Percentiles rank a stretch among this genome's conserved stretches.
Conservation (phyloP, 2,329 filamentous ascomycete species). For the Trichophyton simii region DNA sequence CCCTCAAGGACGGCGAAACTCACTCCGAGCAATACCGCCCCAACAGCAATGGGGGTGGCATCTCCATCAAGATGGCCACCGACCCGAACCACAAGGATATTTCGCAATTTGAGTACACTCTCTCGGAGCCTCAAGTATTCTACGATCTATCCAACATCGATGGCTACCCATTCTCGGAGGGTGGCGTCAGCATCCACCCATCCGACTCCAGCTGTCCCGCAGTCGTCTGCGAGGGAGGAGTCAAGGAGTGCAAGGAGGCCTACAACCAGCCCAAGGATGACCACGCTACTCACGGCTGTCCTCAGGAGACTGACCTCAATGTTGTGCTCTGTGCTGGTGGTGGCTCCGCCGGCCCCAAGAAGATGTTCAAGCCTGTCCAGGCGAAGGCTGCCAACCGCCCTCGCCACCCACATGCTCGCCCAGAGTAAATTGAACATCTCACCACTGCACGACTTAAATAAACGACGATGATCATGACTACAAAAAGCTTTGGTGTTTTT, state of each 20-base stretch:
- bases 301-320: conserved; percentile 22
- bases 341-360: conserved; percentile 2
- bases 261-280: conserved; percentile 31
- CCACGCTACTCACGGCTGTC: conserved; percentile 31
- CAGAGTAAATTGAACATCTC: background rate
- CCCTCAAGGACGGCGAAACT: conserved; percentile 23
- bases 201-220: conserved; percentile 20
- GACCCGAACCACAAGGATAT: conserved; percentile 22
- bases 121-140: conserved; percentile 22
- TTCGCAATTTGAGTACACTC: conserved; percentile 34
- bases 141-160: conserved; percentile 32
- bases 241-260: conserved; percentile 25
- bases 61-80: conserved; percentile 32
- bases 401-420: conserved; percentile 11
- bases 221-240: conserved; percentile 27
- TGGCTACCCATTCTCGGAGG: conserved; percentile 23
- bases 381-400: background rate
- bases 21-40: conserved; percentile 25
- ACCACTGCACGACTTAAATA: background rate
- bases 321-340: conserved; percentile 22
- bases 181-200: conserved; percentile 27
- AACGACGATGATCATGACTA: background rate
- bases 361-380: conserved; percentile 5
- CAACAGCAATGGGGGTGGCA: conserved; percentile 29
- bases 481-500: background rate